Evolutionary conservation across 768 basidiomycete species (phyloP).

Genomic region (Lactifluus rugatus): DNA sequence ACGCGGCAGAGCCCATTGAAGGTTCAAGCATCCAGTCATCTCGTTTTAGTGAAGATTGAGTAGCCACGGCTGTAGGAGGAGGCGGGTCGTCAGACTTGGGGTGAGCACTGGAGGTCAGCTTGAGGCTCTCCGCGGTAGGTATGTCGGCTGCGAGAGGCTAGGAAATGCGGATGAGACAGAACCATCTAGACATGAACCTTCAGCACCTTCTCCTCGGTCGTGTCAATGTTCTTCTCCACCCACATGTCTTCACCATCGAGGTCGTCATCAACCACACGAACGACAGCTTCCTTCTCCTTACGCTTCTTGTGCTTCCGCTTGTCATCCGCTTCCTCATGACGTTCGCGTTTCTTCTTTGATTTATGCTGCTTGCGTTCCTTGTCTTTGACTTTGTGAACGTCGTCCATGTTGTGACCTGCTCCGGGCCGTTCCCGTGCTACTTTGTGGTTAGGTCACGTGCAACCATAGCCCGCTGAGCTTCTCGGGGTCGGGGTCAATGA

Average conservation of each 20-base stretch:
- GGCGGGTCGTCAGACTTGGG: slow-evolving; percentile 34
- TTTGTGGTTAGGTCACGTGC: background rate
- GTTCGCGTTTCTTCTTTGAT: slow-evolving; percentile 52
- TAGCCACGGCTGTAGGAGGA: slow-evolving; percentile 35
- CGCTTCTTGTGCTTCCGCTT: slow-evolving; percentile 30
- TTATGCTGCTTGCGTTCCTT: slow-evolving; percentile 36
- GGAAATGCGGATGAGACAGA: background rate
- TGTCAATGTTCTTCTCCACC: slow-evolving; percentile 80
- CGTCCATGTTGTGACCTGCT: slow-evolving; percentile 22
- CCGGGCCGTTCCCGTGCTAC: background rate
- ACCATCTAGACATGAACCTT: background rate
- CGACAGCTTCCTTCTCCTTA: slow-evolving; percentile 30
- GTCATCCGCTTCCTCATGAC: slow-evolving; percentile 34
- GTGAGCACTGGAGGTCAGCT: slow-evolving; percentile 52
- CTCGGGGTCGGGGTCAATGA: too few relatives aligned
- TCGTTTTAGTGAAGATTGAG: slow-evolving; percentile 47
- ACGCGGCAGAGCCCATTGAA: slow-evolving; percentile 24
- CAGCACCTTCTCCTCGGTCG: slow-evolving; percentile 66
- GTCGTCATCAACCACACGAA: slow-evolving; percentile 61
- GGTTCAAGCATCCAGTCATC: slow-evolving; percentile 86
- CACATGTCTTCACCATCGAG: slow-evolving; percentile 67
- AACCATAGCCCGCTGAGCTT: too few relatives aligned
- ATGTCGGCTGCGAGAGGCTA: slow-evolving; percentile 65
- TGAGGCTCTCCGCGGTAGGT: slow-evolving; percentile 64
- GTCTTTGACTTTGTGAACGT: slow-evolving; percentile 32